Base-by-base conservation (phyloP, 1,139 yeast genomes). In the Zhuliangozyma parablackwelliae region DNA sequence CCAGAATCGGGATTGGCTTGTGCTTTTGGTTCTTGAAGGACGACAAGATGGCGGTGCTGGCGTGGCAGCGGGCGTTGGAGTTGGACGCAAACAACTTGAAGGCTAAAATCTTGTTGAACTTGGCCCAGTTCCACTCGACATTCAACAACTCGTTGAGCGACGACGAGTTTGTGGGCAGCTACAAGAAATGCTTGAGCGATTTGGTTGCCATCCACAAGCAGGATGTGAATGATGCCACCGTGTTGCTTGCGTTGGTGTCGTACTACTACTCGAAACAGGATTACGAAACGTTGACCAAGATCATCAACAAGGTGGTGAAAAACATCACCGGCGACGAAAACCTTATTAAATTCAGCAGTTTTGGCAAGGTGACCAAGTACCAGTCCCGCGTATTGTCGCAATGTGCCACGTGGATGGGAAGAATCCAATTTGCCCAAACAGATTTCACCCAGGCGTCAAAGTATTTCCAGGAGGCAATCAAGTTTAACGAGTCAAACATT, bases 1-100 rank as follows among this genome's bases (percentile, higher is more conserved):
- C 98, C 16, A 73, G 99, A 61, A 75, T 92, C 41, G 99, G 98
- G 21, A 81, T 92, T 46, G 99, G 98, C 30, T 68, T 92, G 49
- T 90, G 97, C 59, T 90, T 82, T 56, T 92, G 97, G 97, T 78
- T 80, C 44, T 66, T 92, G 42, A 83, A 82, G 38, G 96, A 88
- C 55, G 76, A 78, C 46, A 73, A 74, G 33, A 76, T 88, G 69
- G 97, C 98, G 0, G 55, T 75, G 8, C 68, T 67, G 33, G 82
- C 97, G 0, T 94, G 97, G 97, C 75, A 78, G 46, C 75, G 97
- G 51, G 72, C 88, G 2, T 63, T 82, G 31, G 86, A 83, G 53
- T 61, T 90, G 35, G 77, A 85, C 44, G 78, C 83, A 4, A 54
- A 63, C 12, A 79, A 80, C 47, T 55, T 69, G n/a, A 75, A 79